A percentile compares a stretch with the other conserved stretches of the same genome.
Conservation (phyloP, 768 basidiomycete species). For the Tricholoma hemisulphureum region DNA sequence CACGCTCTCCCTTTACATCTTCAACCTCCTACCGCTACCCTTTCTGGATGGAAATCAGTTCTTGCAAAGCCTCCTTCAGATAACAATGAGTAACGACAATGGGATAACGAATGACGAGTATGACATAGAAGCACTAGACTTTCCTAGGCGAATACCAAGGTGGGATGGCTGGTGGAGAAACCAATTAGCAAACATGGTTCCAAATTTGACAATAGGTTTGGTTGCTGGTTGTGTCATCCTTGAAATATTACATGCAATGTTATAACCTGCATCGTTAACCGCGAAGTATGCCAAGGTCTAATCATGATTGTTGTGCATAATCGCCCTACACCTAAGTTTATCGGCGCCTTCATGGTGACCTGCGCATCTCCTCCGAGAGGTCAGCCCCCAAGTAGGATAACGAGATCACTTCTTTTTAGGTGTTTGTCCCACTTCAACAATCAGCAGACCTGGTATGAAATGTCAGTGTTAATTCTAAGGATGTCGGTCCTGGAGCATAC, state of each 20-base stretch:
- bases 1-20: conserved; percentile 75
- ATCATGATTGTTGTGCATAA: conserved; percentile 21
- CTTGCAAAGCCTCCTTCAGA: conserved; percentile 32
- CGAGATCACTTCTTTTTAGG: conserved; percentile 69
- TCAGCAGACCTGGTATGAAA: conserved; percentile 53
- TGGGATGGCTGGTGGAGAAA: conserved; percentile 22
- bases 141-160: conserved; percentile 5
- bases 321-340: conserved; percentile 32
- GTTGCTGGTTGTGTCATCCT: conserved; percentile 18
- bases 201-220: conserved; percentile 20
- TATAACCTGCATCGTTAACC: background rate
- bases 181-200: conserved; percentile 12
- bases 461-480: background rate
- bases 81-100: background rate
- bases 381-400: conserved; percentile 19
- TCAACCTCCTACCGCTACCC: conserved; percentile 78
- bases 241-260: conserved; percentile 15
- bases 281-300: background rate
- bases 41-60: conserved; percentile 70
- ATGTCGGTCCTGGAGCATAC: conserved; percentile 53
- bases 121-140: conserved; percentile 34
- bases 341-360: conserved; percentile 23
- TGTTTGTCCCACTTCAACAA: conserved; percentile 69
- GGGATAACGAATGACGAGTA: conserved; percentile 17
- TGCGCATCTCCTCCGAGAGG: conserved; percentile 12